Evolutionary conservation across 306 rosid species (phyloP).

Genomic region (Canavalia ensiformis): DNA sequence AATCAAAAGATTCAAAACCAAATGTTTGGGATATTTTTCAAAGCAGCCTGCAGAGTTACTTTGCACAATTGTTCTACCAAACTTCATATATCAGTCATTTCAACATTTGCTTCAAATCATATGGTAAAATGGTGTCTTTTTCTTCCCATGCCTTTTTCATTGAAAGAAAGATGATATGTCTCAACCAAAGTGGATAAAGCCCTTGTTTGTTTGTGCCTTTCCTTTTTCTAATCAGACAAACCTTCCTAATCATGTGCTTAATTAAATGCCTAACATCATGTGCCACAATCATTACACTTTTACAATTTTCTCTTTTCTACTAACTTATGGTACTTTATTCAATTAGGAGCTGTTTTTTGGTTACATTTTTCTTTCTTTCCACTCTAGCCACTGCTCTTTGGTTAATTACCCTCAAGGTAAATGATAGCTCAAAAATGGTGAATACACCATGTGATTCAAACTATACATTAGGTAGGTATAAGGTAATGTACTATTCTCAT

Average conservation of each 20-base stretch:
- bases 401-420: slow-evolving; percentile 20
- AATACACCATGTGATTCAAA: slow-evolving; percentile 6
- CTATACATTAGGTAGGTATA: slow-evolving; percentile 5
- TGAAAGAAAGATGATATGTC: neutral
- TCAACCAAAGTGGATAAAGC: neutral
- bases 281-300: slow-evolving; percentile 17
- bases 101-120: neutral
- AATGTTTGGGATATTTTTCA: neutral
- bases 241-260: neutral
- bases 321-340: neutral
- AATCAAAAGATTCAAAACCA: neutral
- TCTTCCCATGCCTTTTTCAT: neutral
- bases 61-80: neutral
- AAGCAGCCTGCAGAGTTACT: neutral
- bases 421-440: slow-evolving; percentile 20
- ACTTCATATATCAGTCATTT: neutral
- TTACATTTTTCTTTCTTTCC: neutral
- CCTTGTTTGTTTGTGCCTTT: neutral
- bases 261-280: neutral
- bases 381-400: neutral
- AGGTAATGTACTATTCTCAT: slow-evolving; percentile 5
- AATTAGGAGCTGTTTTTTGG: neutral
- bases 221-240: slow-evolving; percentile 21
- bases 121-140: neutral
- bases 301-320: neutral